A percentile compares a stretch with the other conserved stretches of the same genome.
phyloP scores from a whole-genome alignment of 2,329 filamentous ascomycete genomes.

The Arthrobotrys pseudoclavata region DNA sequence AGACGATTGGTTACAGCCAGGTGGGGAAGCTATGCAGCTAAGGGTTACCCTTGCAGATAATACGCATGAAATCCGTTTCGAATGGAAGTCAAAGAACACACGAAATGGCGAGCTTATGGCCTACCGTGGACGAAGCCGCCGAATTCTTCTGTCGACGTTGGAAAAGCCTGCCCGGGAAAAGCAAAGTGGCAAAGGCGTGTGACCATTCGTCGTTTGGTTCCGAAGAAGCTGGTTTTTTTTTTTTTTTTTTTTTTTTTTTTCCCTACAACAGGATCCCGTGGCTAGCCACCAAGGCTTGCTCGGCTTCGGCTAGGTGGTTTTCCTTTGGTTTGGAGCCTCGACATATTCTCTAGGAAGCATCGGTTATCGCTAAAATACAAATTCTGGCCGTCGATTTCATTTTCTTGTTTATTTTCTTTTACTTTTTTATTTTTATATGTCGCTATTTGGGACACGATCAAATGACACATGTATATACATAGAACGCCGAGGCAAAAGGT shows the following conservation, averaged over 20 bases:
- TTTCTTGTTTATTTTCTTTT: background rate
- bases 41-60: slow-evolving; percentile 42
- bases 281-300: slow-evolving; percentile 35
- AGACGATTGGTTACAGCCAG: slow-evolving; percentile 37
- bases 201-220: slow-evolving; percentile 42
- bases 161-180: slow-evolving; percentile 21
- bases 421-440: background rate
- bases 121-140: background rate
- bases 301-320: slow-evolving; percentile 11
- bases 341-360: background rate
- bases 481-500: slow-evolving; percentile 32
- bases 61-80: slow-evolving; percentile 20
- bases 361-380: background rate
- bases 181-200: slow-evolving; percentile 52
- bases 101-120: slow-evolving; percentile 39
- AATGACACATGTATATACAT: slow-evolving; percentile 15
- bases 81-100: slow-evolving; percentile 21
- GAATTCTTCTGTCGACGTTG: slow-evolving; percentile 22
- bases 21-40: slow-evolving; percentile 38
- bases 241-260: background rate
- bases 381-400: background rate
- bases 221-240: slow-evolving; percentile 25
- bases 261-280: slow-evolving; percentile 36
- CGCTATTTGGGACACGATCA: slow-evolving; percentile 5
- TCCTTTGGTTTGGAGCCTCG: slow-evolving; percentile 20